Base-by-base conservation (phyloP, 805 yeast species). In the Ogataea trehalophila region DNA sequence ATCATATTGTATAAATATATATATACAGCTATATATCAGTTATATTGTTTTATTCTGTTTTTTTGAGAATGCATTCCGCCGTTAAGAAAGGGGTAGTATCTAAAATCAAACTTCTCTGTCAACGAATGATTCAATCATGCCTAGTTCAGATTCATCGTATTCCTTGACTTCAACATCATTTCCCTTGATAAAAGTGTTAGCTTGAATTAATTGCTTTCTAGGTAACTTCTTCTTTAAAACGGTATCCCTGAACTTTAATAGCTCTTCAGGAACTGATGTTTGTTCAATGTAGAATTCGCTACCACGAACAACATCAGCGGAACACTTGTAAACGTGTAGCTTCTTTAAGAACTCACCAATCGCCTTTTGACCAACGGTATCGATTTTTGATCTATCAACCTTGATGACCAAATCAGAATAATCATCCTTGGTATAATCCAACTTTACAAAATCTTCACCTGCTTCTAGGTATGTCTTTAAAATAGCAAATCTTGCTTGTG, bases 401-500 rank as follows among this genome's bases (percentile, higher is more conserved):
- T 66, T 71, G 43, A 89, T 71, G 44, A 70, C 70, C 59, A 89
- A 70, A 58, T 88, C 95, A 34, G 77, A 72, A 59, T 59, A 81
- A 47, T 70, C 70, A 22, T 70, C 74, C 50, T 75, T 71, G 14
- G 75, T 60, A 57, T 74, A 70, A 35, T 73, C 74, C 43, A 89
- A 67, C 42, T 71, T 69, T 26, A 81, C 81, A 37, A 88, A 83
- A 16, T 70, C 76, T 22, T 70, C 66, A 29, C 85, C 82, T 0
- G 89, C 83, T 45, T 80, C 74, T 58, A 85, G 68, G 62, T 87
- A 81, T 14, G 83, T 76, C 69, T 86, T 87, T 75, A 87, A 74
- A 56, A 89, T 88, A 33, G 94, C 87, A 68, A 77, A 89, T 66
- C 97, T 75, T 4, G 96, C 96, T 70, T 88, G 95, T 89, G 88